Evolutionary conservation across 768 basidiomycete genomes (phyloP).

Genomic region (Glaciozyma martinii): DNA sequence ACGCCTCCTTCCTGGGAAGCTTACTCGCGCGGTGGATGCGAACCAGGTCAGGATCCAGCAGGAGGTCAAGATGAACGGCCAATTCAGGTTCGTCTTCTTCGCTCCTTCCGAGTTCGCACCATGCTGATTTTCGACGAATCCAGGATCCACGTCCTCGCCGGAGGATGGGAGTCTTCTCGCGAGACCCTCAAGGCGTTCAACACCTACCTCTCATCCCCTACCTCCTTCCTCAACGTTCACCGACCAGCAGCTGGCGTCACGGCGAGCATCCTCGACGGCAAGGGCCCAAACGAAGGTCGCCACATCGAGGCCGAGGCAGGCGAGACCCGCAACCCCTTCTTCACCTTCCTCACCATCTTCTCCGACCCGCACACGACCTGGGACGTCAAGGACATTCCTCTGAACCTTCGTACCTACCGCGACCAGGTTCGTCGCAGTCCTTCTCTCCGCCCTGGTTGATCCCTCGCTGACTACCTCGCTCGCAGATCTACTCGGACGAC

Average conservation of each 20-base stretch:
- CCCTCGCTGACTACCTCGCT: not conserved
- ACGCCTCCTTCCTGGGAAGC: slow-evolving; percentile 33
- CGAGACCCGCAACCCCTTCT: slow-evolving; percentile 34
- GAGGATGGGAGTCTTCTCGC: slow-evolving; percentile 12
- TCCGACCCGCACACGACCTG: slow-evolving; percentile 31
- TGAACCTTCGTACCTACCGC: slow-evolving; percentile 29
- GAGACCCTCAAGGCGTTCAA: slow-evolving; percentile 19
- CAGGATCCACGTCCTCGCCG: slow-evolving; percentile 33
- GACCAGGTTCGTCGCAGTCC: not conserved
- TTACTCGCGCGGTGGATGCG: slow-evolving; percentile 34
- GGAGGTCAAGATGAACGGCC: slow-evolving; percentile 36
- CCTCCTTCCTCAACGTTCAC: slow-evolving; percentile 34
- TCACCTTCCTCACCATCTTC: slow-evolving; percentile 34
- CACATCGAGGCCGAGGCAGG: slow-evolving; percentile 21
- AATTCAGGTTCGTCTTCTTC: slow-evolving; percentile 23
- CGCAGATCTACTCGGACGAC: slow-evolving; percentile 33
- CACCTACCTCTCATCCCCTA: slow-evolving; percentile 25
- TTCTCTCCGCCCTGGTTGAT: not conserved
- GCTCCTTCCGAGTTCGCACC: not conserved
- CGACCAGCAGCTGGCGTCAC: slow-evolving; percentile 23
- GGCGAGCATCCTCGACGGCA: slow-evolving; percentile 25
- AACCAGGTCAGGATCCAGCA: slow-evolving; percentile 35
- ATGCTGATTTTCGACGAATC: not conserved
- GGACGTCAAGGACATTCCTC: slow-evolving; percentile 33
- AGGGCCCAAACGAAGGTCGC: slow-evolving; percentile 12